phyloP scores from a whole-genome alignment of 768 basidiomycete species.

The Tephrocybe sp. region DNA sequence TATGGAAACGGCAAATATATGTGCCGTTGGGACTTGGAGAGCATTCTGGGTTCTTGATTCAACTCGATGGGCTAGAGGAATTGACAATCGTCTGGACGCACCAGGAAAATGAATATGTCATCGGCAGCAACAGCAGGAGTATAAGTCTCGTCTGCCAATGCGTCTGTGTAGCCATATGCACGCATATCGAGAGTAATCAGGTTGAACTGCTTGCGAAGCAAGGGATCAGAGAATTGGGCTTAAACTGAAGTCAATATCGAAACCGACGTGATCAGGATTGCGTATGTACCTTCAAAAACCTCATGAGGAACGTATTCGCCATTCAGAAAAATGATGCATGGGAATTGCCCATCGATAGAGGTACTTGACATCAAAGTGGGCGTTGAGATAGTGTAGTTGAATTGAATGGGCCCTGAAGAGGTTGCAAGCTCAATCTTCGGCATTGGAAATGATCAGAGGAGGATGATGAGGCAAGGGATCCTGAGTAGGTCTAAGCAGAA shows the following conservation, averaged over 20 bases:
- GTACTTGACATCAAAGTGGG: slow-evolving; percentile 27
- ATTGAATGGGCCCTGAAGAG: slow-evolving; percentile 25
- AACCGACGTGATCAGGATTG: neutral
- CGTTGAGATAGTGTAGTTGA: slow-evolving; percentile 35
- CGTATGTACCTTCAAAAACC: slow-evolving; percentile 31
- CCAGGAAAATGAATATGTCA: slow-evolving; percentile 31
- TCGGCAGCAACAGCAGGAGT: slow-evolving; percentile 27
- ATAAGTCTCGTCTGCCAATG: slow-evolving; percentile 20
- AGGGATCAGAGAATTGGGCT: slow-evolving; percentile 35
- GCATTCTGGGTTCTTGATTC: neutral
- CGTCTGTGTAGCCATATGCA: slow-evolving; percentile 29
- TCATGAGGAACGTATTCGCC: slow-evolving; percentile 29
- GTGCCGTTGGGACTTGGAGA: slow-evolving; percentile 1
- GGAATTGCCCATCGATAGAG: slow-evolving; percentile 30
- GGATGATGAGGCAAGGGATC: neutral
- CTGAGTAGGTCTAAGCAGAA: no score
- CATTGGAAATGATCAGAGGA: slow-evolving; percentile 21
- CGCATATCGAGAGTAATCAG: slow-evolving; percentile 33
- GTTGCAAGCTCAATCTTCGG: slow-evolving; percentile 27
- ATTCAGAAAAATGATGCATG: slow-evolving; percentile 36
- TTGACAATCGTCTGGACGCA: slow-evolving; percentile 12
- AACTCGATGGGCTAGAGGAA: neutral
- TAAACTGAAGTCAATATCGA: neutral
- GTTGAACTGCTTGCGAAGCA: slow-evolving; percentile 32
- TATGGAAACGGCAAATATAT: slow-evolving; percentile 9